Conservation (phyloP, 2,329 filamentous ascomycete species). For the Colletotrichum sp. region DNA sequence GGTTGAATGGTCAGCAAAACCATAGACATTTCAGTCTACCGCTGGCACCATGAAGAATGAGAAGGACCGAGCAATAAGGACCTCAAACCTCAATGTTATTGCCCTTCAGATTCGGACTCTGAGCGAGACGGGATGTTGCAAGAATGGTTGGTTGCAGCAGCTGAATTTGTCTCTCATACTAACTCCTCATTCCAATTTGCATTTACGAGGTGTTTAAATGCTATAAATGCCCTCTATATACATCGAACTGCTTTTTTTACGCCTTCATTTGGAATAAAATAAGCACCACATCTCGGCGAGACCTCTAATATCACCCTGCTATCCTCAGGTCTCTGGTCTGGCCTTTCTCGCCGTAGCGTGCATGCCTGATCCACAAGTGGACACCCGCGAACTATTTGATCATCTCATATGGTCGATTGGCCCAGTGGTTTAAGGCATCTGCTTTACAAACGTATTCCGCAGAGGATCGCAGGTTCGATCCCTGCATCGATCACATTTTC, state of each 20-base stretch:
- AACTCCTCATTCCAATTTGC: background rate
- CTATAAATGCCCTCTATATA: background rate
- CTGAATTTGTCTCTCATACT: background rate
- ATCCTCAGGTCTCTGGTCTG: background rate
- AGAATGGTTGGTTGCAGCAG: accelerated
- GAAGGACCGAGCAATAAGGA: background rate
- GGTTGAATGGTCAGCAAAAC: background rate
- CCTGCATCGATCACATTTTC: slow-evolving; percentile 41
- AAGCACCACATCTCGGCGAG: background rate
- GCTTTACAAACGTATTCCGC: slow-evolving; percentile 38
- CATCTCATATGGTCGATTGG: slow-evolving; percentile 34
- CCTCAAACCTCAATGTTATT: accelerated
- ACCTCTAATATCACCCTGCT: background rate
- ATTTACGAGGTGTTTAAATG: background rate
- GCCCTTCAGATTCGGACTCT: background rate
- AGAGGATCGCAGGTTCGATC: slow-evolving; percentile 49
- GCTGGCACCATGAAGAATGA: background rate
- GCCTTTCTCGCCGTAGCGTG: background rate
- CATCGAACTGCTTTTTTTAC: too few relatives aligned
- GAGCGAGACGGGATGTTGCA: accelerated
- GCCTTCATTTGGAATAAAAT: accelerated
- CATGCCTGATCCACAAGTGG: background rate
- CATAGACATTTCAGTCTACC: background rate
- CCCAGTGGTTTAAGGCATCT: slow-evolving; percentile 43
- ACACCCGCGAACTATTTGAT: accelerated